A percentile compares a stretch with the other conserved stretches of the same genome.
Evolutionary conservation across 495 filamentous ascomycete genomes (phyloP).

Genomic region (Hypoxylon subgilvum): DNA sequence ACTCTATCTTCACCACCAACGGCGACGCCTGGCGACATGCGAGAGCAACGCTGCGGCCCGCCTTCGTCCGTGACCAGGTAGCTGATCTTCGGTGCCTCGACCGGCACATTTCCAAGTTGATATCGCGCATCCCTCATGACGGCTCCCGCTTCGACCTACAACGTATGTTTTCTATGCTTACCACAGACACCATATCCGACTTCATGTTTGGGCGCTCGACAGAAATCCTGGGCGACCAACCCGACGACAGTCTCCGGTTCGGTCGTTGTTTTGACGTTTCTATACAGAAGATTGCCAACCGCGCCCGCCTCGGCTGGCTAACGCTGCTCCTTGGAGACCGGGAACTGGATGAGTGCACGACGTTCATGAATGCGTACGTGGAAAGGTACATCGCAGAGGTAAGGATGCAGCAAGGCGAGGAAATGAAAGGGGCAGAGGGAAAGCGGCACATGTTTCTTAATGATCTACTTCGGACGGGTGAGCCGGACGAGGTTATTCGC

Average conservation of each 20-base stretch:
- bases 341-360: slow-evolving; percentile 51
- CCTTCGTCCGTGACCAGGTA: slow-evolving; percentile 58
- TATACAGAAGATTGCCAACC: slow-evolving; percentile 47
- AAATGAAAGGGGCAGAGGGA: slow-evolving; percentile 22
- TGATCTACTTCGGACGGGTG: slow-evolving; percentile 50
- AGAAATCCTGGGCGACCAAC: slow-evolving; percentile 39
- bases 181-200: slow-evolving; percentile 71
- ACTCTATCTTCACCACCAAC: slow-evolving; percentile 73
- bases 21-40: slow-evolving; percentile 67
- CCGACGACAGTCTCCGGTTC: slow-evolving; percentile 45
- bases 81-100: slow-evolving; percentile 61
- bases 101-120: slow-evolving; percentile 61
- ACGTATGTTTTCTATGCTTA: slow-evolving; percentile 63
- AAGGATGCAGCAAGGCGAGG: slow-evolving; percentile 20
- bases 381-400: slow-evolving; percentile 50
- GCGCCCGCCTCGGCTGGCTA: slow-evolving; percentile 60
- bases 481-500: slow-evolving; percentile 45
- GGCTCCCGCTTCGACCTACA: slow-evolving; percentile 64
- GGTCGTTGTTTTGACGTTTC: slow-evolving; percentile 49
- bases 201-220: slow-evolving; percentile 63
- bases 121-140: slow-evolving; percentile 50
- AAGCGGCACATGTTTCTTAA: slow-evolving; percentile 59
- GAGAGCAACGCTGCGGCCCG: slow-evolving; percentile 53
- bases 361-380: slow-evolving; percentile 51
- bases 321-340: slow-evolving; percentile 57